Conservation (phyloP, 208 protist genomes). For the Wallacemonas sp. region DNA sequence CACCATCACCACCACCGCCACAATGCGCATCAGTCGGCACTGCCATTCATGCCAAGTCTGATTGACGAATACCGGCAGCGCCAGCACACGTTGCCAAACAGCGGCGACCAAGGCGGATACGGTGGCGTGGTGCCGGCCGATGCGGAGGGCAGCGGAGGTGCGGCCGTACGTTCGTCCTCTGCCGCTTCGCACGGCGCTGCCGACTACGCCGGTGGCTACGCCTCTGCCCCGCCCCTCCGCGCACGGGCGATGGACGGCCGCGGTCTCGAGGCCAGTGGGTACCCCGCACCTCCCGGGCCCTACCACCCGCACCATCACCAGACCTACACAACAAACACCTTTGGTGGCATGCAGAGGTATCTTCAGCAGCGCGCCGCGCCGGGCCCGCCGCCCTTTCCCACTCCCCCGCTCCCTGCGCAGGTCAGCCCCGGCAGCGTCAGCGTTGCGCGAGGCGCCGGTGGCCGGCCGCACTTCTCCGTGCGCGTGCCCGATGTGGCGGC, state of each 20-base stretch:
- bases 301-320: not conserved
- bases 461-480: not conserved
- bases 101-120: not conserved
- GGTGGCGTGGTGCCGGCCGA: no score
- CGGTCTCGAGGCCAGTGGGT: not conserved
- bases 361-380: not conserved
- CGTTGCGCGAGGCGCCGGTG: not conserved
- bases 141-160: no score
- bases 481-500: not conserved
- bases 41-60: not conserved
- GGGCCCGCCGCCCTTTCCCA: not conserved
- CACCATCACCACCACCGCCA: not conserved
- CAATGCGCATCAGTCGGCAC: not conserved
- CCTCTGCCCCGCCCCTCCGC: not conserved
- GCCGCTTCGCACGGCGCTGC: no score
- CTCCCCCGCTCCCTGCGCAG: not conserved
- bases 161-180: no score
- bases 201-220: not conserved
- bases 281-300: not conserved
- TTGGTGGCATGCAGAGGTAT: constrained; percentile 9
- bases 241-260: no score
- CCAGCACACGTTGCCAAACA: not conserved
- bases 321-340: constrained; percentile 10
- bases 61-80: constrained; percentile 5
- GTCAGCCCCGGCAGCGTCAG: not conserved